phyloP scores from a whole-genome alignment of 2,329 filamentous ascomycete species.

The Aureobasidium sp. region DNA sequence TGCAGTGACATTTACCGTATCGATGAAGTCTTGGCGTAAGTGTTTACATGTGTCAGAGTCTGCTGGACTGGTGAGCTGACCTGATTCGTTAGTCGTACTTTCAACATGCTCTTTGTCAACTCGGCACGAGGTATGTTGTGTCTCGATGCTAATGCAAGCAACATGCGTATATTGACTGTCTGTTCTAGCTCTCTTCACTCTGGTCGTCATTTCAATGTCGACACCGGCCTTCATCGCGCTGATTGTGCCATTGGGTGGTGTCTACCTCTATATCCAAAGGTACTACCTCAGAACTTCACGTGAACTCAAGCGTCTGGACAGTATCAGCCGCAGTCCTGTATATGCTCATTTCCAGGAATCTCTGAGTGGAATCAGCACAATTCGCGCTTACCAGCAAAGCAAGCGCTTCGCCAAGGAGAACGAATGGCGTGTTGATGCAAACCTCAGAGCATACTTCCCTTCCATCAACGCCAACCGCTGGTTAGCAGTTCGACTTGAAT shows the following conservation, averaged over 20 bases:
- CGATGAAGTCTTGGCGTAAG: constrained; percentile 77
- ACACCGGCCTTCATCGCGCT: constrained; percentile 74
- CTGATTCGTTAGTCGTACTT: constrained; percentile 54
- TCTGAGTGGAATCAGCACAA: constrained; percentile 86
- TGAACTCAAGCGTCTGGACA: constrained; percentile 92
- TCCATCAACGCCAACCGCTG: constrained; percentile 86
- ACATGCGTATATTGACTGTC: not conserved
- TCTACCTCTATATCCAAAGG: constrained; percentile 90
- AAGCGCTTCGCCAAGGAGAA: constrained; percentile 84
- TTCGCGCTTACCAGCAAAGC: constrained; percentile 88
- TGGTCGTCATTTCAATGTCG: constrained; percentile 72
- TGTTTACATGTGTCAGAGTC: constrained; percentile 18
- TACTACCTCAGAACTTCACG: constrained; percentile 96
- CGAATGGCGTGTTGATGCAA: constrained; percentile 94
- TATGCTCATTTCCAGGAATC: constrained; percentile 99
- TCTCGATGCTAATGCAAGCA: constrained; percentile 3
- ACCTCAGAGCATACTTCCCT: constrained; percentile 88
- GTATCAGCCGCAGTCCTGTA: constrained; percentile 89
- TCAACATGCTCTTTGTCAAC: constrained; percentile 72
- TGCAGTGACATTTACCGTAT: constrained; percentile 69
- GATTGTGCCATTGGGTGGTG: constrained; percentile 68
- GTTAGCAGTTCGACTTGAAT: constrained; percentile 90
- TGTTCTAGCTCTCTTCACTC: constrained; percentile 59
- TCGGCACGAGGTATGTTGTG: constrained; percentile 37
- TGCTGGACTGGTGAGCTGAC: constrained; percentile 20